These are phyloP conservation scores for Hura crepitans DNA, from an alignment of 441 rosid species.

Conservation along the genomic window DNA sequence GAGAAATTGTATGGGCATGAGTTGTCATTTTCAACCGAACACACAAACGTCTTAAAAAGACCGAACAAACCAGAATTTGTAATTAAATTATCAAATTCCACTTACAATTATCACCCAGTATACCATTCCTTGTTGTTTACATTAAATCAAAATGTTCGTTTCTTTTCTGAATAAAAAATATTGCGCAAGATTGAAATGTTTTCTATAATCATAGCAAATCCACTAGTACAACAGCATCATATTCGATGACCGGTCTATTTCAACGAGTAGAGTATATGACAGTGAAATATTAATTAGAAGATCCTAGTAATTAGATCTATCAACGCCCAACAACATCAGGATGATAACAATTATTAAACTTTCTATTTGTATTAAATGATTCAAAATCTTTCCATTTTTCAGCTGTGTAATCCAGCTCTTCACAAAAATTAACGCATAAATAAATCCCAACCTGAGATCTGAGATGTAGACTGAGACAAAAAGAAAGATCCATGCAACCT, in stretches of 20 bases:
- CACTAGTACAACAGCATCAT: background rate
- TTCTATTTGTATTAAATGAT: background rate
- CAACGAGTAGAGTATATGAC: too few species aligned
- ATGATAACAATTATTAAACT: background rate
- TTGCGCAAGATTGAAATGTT: background rate
- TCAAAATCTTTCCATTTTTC: background rate
- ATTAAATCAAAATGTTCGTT: too few species aligned
- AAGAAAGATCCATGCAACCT: constrained; percentile 19
- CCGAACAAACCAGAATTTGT: too few species aligned
- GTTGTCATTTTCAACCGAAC: background rate
- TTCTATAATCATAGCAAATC: background rate
- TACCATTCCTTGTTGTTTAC: too few species aligned
- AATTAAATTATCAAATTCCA: background rate
- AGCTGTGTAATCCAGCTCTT: too few species aligned
- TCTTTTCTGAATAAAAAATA: background rate
- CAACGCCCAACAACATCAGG: background rate
- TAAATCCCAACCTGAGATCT: constrained; percentile 16
- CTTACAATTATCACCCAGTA: background rate
- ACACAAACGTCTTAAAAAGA: background rate
- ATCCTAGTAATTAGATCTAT: constrained; percentile 9
- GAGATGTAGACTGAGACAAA: background rate
- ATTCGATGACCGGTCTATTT: too few species aligned
- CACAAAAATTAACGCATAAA: background rate
- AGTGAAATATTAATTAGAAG: background rate
- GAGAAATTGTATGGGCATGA: background rate